Base-by-base conservation (phyloP, 78 protist genomes). In the Pelomyxa schiedti region DNA sequence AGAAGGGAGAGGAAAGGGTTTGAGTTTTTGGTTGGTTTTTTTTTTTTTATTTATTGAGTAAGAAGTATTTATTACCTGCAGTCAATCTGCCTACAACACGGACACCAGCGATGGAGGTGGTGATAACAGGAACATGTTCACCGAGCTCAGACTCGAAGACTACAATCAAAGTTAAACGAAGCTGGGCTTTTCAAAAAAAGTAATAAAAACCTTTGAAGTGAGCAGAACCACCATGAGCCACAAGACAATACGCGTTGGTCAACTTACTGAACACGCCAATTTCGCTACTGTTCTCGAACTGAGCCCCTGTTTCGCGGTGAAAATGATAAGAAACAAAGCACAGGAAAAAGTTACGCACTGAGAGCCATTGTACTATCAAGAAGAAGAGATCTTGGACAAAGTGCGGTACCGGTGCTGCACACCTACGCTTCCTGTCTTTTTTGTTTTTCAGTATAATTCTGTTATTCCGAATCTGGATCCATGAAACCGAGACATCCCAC, bases 231-330 rank as follows among this genome's bases (percentile, higher is more conserved):
- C 99, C 98, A 52, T 66, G 40, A 9, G 91, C 95, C 35, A 93
- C 92, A 7, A 97, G 82, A 76, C 98, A 94, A 76, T 97, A 97
- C 39, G 84, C 39, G 87, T 96, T 96, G 26, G 99, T 98, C 42
- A 98, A 94, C 72, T 76, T 79, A 66, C 99, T 65, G 72, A 96
- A 98, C 43, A 95, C 98, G 29, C 99, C 99, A 30, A 98, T 72
- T 70, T 98, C 99, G 73, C 82, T 81, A 81, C 88, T 86, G 82
- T 89, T 90, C 82, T 96, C 99, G 64, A 89, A 98, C 78, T 88
- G 87, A 36, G 81, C 78, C 68, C 98, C 84, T 80, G 30, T 52
- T 30, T 30, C n/a, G 5, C 30, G 30, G 58, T 52, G 24, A 52
- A 65, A 36, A 38, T 8, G 7, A 65, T 4, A 65, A n/a, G n/a